These are phyloP conservation scores for Raphanus hybrid DNA, from an alignment of 441 rosid genomes.

Conservation along the genomic window DNA sequence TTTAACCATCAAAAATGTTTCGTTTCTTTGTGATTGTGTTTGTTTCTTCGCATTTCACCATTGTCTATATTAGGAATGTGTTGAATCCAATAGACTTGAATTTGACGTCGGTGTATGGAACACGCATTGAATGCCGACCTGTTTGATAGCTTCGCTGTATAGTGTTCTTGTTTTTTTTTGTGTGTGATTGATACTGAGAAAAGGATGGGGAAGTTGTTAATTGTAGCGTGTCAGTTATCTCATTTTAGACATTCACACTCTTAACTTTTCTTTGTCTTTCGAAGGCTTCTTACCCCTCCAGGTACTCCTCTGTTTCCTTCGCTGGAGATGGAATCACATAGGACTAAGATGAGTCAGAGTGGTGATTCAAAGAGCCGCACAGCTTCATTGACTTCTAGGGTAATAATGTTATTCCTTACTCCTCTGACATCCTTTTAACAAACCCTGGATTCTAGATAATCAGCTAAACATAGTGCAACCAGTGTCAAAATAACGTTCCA, in stretches of 20 bases:
- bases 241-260: neutral
- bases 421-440: conserved; percentile 26
- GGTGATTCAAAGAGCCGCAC: conserved; percentile 69
- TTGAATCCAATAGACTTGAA: neutral
- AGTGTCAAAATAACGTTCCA: too few species aligned
- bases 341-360: conserved; percentile 71
- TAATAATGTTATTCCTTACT: conserved; percentile 47
- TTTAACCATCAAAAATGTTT: too few species aligned
- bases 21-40: neutral
- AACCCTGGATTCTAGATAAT: neutral
- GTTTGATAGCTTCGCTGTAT: too few species aligned
- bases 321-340: conserved; percentile 89
- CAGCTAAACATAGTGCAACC: neutral
- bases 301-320: conserved; percentile 98
- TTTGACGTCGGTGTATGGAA: too few species aligned
- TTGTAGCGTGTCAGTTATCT: neutral
- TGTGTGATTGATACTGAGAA: conserved; percentile 20
- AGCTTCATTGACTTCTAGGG: conserved; percentile 76
- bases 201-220: neutral
- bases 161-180: too few species aligned
- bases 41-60: conserved; percentile 1
- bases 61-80: conserved; percentile 7
- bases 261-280: conserved; percentile 32
- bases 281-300: conserved; percentile 97
- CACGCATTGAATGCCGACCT: too few species aligned